A percentile compares a stretch with the other conserved stretches of the same genome.
Evolutionary conservation across 371 early-diverging fungal species (phyloP).

Genomic region (Homolaphlyctis polyrhiza): DNA sequence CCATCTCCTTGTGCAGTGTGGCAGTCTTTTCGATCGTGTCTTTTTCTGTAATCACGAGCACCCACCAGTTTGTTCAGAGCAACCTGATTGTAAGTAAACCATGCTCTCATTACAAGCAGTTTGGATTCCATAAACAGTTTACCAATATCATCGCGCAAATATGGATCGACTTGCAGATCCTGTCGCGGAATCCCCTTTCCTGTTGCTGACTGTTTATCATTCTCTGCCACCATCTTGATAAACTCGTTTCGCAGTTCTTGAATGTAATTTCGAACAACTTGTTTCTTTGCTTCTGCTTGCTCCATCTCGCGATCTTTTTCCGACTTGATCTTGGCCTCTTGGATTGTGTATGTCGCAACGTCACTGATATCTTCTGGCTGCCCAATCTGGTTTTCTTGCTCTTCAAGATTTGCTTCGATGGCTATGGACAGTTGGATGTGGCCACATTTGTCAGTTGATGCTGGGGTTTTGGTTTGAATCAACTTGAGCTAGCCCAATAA

Average conservation of each 20-base stretch:
- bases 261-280: slow-evolving; percentile 35
- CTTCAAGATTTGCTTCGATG: slow-evolving; percentile 6
- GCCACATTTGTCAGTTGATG: too few species aligned
- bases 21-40: slow-evolving; percentile 31
- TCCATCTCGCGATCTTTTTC: slow-evolving; percentile 43
- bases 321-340: slow-evolving; percentile 45
- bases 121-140: not conserved
- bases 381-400: not conserved
- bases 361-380: slow-evolving; percentile 37
- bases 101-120: not conserved
- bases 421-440: too few species aligned
- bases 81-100: too few species aligned
- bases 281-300: slow-evolving; percentile 45
- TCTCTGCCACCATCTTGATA: slow-evolving; percentile 27
- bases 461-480: not conserved
- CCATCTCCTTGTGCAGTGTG: slow-evolving; percentile 39
- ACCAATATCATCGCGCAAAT: slow-evolving; percentile 38
- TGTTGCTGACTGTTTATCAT: slow-evolving; percentile 23
- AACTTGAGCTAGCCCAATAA: not conserved
- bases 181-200: slow-evolving; percentile 12
- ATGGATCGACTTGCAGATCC: slow-evolving; percentile 36
- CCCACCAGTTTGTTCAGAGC: too few species aligned
- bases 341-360: slow-evolving; percentile 36
- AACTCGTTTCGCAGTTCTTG: slow-evolving; percentile 42
- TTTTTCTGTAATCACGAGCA: slow-evolving; percentile 9